These are phyloP conservation scores for Zygosaccharomyces lentus DNA, from an alignment of 805 yeast genomes.

Conservation along the genomic window DNA sequence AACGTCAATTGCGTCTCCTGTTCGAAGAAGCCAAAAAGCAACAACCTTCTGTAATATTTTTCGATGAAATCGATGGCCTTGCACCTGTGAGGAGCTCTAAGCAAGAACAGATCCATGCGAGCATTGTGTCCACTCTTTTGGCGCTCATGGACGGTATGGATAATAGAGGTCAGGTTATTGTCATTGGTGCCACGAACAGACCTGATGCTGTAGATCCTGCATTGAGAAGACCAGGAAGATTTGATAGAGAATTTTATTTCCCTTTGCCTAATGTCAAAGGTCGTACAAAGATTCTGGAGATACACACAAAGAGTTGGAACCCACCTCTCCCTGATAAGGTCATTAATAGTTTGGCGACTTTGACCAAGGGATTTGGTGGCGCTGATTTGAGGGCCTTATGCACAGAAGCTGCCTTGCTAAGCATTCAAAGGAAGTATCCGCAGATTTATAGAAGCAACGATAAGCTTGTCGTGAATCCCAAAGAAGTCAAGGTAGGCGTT, in stretches of 20 bases:
- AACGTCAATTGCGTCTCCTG: constrained; percentile 80
- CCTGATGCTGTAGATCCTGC: constrained; percentile 99
- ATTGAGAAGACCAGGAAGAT: constrained; percentile 91
- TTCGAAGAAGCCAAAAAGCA: constrained; percentile 95
- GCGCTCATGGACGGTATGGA: constrained; percentile 99
- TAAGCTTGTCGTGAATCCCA: constrained; percentile 69
- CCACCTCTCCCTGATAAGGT: constrained; percentile 63
- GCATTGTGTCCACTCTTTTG: constrained; percentile 88
- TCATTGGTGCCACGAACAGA: constrained; percentile 95
- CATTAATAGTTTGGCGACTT: constrained; percentile 59
- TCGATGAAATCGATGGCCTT: constrained; percentile 96
- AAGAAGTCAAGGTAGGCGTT: constrained; percentile 65
- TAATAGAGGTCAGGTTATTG: constrained; percentile 95
- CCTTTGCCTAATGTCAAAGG: constrained; percentile 84
- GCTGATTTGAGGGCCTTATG: constrained; percentile 93
- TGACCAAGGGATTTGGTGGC: constrained; percentile 97
- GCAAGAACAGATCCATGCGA: constrained; percentile 97
- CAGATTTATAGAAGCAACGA: constrained; percentile 79
- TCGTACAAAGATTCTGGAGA: constrained; percentile 69
- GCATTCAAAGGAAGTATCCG: constrained; percentile 89
- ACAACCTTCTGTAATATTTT: constrained; percentile 93
- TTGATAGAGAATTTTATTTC: constrained; percentile 94
- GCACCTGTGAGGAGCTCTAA: constrained; percentile 97
- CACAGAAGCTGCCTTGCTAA: constrained; percentile 89
- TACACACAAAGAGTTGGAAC: constrained; percentile 87